Base-by-base conservation (phyloP, 2,329 filamentous ascomycete genomes). In the Nothopassalora personata region DNA sequence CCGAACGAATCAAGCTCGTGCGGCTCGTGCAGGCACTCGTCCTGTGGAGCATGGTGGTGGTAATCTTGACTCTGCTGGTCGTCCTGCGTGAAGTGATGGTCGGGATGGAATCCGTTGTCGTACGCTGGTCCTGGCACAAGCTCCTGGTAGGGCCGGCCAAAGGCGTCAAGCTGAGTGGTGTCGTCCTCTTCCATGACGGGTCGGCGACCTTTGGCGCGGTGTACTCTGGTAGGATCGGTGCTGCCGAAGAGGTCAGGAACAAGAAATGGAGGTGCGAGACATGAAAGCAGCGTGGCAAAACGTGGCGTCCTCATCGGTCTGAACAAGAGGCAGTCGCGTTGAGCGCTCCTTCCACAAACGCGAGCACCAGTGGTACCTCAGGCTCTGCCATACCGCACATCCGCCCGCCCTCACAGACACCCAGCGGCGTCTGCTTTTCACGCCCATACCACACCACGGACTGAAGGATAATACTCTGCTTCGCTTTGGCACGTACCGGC, bases 1-100 rank as follows among this genome's bases (percentile, higher is more conserved):
- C 81, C 80, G 64, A 82, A 83, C 3, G 74, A 74, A 71, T 83
- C 79, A 11, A 81, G 70, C 45, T 58, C 56, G 58, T 64, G 47
- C 1, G 61, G 61, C 30, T 61, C 48, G 6, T 67, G 56, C 10
- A 56, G 31, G 45, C 56, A 59, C 2, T 59, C 60, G 31, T 60
- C 60, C 10, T 60, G 43, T 13, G 31, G n/a, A 7, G 34, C 39
- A 23, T 56, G 10, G 48, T 56, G 10, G 48, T 55, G 28, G 23
- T 61, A 58, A 2, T 30, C 55, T 10, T 58, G 53, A 27, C 54
- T 48, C 4, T 47, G 27, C 3, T 34, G 50, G 34, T 48, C 33
- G 11, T 56, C 19, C 1, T 53, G 47, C 23, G 23, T 34, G 43
- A 64, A 56, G 7, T 28, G 56, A 45, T 65, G 56, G 53, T 62